Evolutionary conservation across 108 stramenopile genomes (phyloP).

Genomic region (Schizochytrium sp.): DNA sequence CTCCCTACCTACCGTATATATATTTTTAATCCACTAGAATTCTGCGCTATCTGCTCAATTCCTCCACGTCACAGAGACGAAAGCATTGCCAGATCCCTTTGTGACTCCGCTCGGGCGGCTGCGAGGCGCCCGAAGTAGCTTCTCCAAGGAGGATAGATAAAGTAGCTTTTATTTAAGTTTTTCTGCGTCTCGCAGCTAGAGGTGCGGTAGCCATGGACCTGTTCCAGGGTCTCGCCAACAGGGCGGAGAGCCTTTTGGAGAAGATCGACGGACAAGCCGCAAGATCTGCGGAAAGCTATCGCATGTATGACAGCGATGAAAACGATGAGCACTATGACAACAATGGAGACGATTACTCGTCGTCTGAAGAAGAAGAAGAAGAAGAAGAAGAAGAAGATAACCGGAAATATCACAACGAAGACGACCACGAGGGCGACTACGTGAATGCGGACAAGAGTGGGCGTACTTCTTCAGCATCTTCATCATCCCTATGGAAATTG

Average conservation of each 20-base stretch:
- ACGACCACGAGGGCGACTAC: background rate
- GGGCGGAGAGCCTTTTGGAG: constrained; percentile 57
- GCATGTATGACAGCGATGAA: background rate
- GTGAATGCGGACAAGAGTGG: background rate
- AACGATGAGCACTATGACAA: background rate
- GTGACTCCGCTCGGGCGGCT: no score
- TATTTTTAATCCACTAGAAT: no score
- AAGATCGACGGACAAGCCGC: constrained; percentile 59
- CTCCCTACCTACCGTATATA: no score
- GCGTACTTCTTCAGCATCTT: background rate
- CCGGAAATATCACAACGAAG: background rate
- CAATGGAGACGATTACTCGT: background rate
- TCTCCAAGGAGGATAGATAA: no score
- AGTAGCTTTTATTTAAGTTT: no score
- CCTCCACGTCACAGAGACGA: no score
- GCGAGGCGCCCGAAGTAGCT: no score
- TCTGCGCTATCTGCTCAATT: no score
- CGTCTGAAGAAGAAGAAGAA: background rate
- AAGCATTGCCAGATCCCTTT: no score
- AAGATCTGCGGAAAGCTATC: constrained; percentile 18
- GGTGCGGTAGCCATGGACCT: constrained; percentile 7
- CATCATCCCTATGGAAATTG: background rate
- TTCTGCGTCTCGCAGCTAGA: background rate
- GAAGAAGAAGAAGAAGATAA: no score
- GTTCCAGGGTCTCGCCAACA: constrained; percentile 31